These are phyloP conservation scores for Juncus inflexus DNA, from an alignment of 176 grass and related monocot species.

Conservation along the genomic window DNA sequence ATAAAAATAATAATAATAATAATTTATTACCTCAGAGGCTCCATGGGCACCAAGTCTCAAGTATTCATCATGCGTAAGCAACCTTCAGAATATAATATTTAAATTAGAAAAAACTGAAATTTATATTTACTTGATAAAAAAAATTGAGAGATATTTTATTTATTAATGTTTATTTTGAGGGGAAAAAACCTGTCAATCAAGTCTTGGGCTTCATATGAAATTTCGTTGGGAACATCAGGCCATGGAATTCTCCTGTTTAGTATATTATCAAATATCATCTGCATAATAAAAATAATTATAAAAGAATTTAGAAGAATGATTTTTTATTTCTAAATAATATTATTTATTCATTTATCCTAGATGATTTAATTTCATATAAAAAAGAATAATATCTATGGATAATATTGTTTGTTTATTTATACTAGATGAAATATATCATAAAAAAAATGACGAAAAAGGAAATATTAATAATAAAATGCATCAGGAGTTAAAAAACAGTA, in stretches of 20 bases:
- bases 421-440: no score
- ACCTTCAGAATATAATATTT: slow-evolving; percentile 12
- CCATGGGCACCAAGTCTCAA: slow-evolving; percentile 35
- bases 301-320: no score
- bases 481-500: no score
- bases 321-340: no score
- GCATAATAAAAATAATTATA: slow-evolving; percentile 14
- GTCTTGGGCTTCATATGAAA: slow-evolving; percentile 39
- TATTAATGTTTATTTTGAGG: no score
- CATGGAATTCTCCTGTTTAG: slow-evolving; percentile 43
- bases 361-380: no score
- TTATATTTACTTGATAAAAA: neutral
- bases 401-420: no score
- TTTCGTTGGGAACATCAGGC: slow-evolving; percentile 30
- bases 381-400: no score
- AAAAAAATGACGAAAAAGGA: no score
- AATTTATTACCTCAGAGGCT: slow-evolving; percentile 27
- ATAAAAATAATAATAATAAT: neutral
- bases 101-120: neutral
- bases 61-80: slow-evolving; percentile 35
- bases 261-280: slow-evolving; percentile 49
- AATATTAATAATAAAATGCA: no score
- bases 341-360: no score
- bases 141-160: neutral
- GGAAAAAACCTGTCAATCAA: slow-evolving; percentile 40